Base-by-base conservation (phyloP, 441 rosid genomes). In the Capsella rubella region DNA sequence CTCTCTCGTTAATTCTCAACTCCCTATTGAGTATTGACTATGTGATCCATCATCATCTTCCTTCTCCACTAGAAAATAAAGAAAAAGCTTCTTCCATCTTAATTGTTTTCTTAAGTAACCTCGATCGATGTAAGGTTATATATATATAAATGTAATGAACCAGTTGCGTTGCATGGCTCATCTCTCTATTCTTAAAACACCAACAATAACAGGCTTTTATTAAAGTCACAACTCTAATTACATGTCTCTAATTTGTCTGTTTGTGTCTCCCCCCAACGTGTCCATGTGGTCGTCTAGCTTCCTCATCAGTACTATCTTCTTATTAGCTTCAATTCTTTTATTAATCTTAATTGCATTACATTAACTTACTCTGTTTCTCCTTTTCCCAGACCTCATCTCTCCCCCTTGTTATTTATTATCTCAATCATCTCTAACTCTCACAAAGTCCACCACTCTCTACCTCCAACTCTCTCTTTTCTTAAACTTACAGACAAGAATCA, bases 221-320 rank as follows among this genome's bases (percentile, higher is more conserved):
- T 57, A 46, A 76, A 46, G 15, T n/a, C 49, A 56, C n/a, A 69
- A 39, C 72, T 70, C 65, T 70, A 70, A 76, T 49, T 71, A 57
- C 75, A 71, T 68, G 75, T 77, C 77, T 71, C 43, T 71, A 66
- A 59, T 67, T 78, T 77, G 77, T 77, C 77, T 77, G 31, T 51
- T 77, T 71, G 68, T 71, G 80, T 77, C 62, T 52, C 75, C 83
- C 47, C 57, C 77, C 50, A 68, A 74, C 82, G 79, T 81, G 87
- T 80, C 84, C 91, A 92, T 86, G 90, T 89, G 93, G 51, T 85
- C 88, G 75, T 76, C 80, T 21, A 21, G 25, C 25, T 82, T 77
- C 69, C 46, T 66, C 81, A 81, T 80, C 59, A 80, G 75, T 77
- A 81, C 79, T 86, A 82, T 64, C 64, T 71, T 34, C 9, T 34